Base-by-base conservation (phyloP, 192 early-diverging fungal genomes). In the Backusella psychrophila region DNA sequence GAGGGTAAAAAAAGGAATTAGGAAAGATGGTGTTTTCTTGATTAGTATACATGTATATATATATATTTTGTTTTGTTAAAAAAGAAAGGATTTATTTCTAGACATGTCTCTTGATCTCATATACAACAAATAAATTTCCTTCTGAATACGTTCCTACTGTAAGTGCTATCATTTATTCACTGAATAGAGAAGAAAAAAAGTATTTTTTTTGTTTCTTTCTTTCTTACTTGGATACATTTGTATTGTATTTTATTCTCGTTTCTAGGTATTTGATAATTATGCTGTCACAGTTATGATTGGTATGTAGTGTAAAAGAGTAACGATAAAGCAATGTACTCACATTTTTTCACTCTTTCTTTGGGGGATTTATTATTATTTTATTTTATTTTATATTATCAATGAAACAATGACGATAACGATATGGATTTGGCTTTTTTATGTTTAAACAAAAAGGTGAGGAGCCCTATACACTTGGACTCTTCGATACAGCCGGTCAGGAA, bases 231-330 rank as follows among this genome's bases (percentile, higher is more conserved):
- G 3, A 68, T 17, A 68, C 66, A 68, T 23, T 12, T 46, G 19
- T 29, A 67, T 19, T 44, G 53, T 15, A 34, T 56, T 9, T 56
- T 56, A 21, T 56, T 53, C 52, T 53, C 52, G 52, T 53, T 44
- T 44, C 21, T 23, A 92, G 88, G 92, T 94, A n/a, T 98, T 98
- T 89, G 96, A 98, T 87, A 98, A 99, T 83, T 99, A 99, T 89
- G 95, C 96, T 69, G 96, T 97, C 29, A 97, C 96, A n/a, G 96
- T 99, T 72, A 99, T 98, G 96, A 97, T 98, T 87, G 96, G 94
- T 81, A 74, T 49, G 77, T 65, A 49, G 41, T 56, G 17, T 26
- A 74, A 29, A 69, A 36, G 68, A 69, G 19, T 17, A 38, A 11
- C 7, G n/a, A 34, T 14, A 41, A 17, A 46, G 11, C 7, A 56